Percentiles rank a stretch among this genome's conserved stretches.
These are phyloP conservation scores for Blastobotrys niveus DNA, from an alignment of 1,139 yeast species.

Conservation along the genomic window DNA sequence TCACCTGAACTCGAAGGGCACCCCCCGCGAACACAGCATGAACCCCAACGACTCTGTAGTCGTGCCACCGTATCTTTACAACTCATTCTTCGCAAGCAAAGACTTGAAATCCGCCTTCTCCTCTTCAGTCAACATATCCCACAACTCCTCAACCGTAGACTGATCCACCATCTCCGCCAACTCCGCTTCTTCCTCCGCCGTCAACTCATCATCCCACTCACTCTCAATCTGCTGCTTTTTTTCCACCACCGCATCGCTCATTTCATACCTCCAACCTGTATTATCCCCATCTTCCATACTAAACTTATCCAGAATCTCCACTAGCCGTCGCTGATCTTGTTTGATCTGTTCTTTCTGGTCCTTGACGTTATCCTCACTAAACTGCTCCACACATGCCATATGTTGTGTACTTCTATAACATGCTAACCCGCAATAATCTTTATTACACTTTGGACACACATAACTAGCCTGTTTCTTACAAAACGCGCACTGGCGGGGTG, in stretches of 20 bases:
- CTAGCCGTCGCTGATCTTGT: slow-evolving; percentile 17
- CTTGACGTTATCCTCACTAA: slow-evolving; percentile 18
- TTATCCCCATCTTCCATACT: slow-evolving; percentile 16
- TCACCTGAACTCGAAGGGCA: too few relatives aligned
- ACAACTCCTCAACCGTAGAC: slow-evolving; percentile 18
- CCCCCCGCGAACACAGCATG: too few relatives aligned
- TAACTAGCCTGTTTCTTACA: slow-evolving; percentile 17
- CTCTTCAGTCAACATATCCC: slow-evolving; percentile 21
- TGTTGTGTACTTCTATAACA: slow-evolving; percentile 25
- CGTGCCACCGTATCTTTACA: too few relatives aligned
- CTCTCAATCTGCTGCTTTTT: slow-evolving; percentile 6
- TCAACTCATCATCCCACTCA: slow-evolving; percentile 16
- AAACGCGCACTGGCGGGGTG: slow-evolving; percentile 13
- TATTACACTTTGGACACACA: slow-evolving; percentile 25
- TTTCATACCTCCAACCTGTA: slow-evolving; percentile 23
- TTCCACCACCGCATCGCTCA: slow-evolving; percentile 14
- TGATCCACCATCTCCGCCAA: slow-evolving; percentile 18
- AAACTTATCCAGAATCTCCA: slow-evolving; percentile 18
- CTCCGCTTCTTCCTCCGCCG: slow-evolving; percentile 15
- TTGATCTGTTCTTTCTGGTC: slow-evolving; percentile 12
- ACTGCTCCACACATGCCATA: slow-evolving; percentile 21
- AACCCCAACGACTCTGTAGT: too few relatives aligned
- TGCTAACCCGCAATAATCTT: slow-evolving; percentile 22
- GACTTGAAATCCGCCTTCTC: slow-evolving; percentile 18
- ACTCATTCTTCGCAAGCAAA: slow-evolving; percentile 14